These are phyloP conservation scores for Chlorella sp. DNA, from an alignment of 139 green algal genomes.

Conservation along the genomic window DNA sequence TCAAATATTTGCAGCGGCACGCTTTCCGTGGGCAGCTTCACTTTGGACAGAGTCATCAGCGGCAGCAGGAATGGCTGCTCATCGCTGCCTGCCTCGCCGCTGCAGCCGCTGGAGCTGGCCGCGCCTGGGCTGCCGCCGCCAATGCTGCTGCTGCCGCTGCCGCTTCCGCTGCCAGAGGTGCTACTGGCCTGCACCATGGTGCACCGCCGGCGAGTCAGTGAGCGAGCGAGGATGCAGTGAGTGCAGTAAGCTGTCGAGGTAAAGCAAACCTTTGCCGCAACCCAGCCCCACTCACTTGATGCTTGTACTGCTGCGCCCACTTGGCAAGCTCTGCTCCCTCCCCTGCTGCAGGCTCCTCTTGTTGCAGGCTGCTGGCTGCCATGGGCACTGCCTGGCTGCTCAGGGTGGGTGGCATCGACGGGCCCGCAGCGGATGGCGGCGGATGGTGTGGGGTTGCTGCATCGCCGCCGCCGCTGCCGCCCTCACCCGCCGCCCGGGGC, in stretches of 20 bases:
- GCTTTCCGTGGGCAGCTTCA: constrained; percentile 23
- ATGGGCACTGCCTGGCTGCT: background rate
- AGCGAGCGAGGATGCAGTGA: background rate
- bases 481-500: background rate
- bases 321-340: background rate
- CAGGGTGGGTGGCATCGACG: background rate
- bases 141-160: background rate
- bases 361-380: background rate
- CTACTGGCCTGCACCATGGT: background rate
- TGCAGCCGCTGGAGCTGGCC: background rate
- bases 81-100: background rate
- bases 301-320: background rate
- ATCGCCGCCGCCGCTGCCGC: background rate
- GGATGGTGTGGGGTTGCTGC: background rate
- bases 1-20: constrained; percentile 26
- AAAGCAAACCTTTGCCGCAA: background rate
- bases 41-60: constrained; percentile 19
- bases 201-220: background rate
- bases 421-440: background rate
- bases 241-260: background rate
- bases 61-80: constrained; percentile 14
- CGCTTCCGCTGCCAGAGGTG: background rate
- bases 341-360: background rate
- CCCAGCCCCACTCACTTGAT: background rate
- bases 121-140: background rate